Evolutionary conservation across 2,329 filamentous ascomycete species (phyloP), one percentile per base, ranked within the genome.

Genomic region (Botryosphaeria dothidea): DNA sequence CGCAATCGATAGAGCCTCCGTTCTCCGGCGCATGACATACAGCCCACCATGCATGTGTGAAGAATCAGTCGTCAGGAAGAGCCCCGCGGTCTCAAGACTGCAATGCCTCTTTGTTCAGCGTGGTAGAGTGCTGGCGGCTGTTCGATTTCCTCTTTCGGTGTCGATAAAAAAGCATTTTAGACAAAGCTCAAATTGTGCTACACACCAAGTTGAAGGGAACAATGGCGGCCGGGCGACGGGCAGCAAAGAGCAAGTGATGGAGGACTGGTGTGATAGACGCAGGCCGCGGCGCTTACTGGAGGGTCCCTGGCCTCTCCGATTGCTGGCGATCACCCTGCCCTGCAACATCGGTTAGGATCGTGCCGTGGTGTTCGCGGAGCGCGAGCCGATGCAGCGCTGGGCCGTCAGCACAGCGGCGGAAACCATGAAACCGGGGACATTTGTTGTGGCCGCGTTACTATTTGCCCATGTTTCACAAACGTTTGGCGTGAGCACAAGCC

Each of bases 181-280:
- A 58, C 23, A 45, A 17, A 19, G 2, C 31, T 34, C 54, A 19
- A 17, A 9, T 45, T 21, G 54, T 58, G 38, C 38, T 19, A 58
- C 54, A 4, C 54, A 25, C 52, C 52, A 58, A 29, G 54, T 13
- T 45, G 19, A 13, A 46, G 34, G 25, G 27, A 34, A 46, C 38
- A 41, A 56, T 38, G 52, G 52, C 52, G 9, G 25, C 25, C 45
- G 21, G 25, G n/a, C 29, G 11, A 23, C 11, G 36, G 43, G 56
- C 56, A 34, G 56, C 41, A 6, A 34, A 8, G 38, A 21, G 38
- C 54, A 27, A 41, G 27, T n/a, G n/a, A n/a, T n/a, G n/a, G n/a
- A n/a, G 36, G 25, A 60, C 34, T 60, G 56, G 56, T 46, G 56
- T 34, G 56, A 60, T 60, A 48, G 56, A 60, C 56, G 56, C 56